Evolutionary conservation across 352 stramenopile genomes (phyloP).

Genomic region (Lagenidium sp.): DNA sequence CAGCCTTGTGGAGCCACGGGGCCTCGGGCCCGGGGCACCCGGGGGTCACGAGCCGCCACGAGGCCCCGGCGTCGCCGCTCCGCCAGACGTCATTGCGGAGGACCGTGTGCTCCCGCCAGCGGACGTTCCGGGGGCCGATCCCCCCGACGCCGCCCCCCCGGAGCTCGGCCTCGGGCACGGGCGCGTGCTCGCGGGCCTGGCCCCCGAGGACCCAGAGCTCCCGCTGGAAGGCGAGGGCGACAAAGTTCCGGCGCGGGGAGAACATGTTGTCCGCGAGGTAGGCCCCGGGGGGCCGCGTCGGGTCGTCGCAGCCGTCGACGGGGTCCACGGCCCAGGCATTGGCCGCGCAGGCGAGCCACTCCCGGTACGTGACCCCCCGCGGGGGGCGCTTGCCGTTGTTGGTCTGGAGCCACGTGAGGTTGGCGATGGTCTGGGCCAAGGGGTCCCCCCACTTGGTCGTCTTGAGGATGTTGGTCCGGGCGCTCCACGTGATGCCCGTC

Average conservation of each 20-base stretch:
- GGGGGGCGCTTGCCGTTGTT: constrained; percentile 63
- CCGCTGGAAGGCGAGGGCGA: constrained; percentile 43
- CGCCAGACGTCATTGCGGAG: constrained; percentile 79
- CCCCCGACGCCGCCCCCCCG: constrained; percentile 22
- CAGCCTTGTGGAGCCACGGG: constrained; percentile 38
- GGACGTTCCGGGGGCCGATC: constrained; percentile 21
- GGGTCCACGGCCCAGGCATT: constrained; percentile 39
- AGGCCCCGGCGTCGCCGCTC: constrained; percentile 55
- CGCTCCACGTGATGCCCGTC: constrained; percentile 42
- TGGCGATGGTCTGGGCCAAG: constrained; percentile 54
- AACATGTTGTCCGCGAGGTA: constrained; percentile 79
- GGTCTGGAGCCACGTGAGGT: constrained; percentile 62
- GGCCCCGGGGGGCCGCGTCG: constrained; percentile 39
- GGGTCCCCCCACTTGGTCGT: constrained; percentile 62
- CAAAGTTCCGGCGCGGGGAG: constrained; percentile 60
- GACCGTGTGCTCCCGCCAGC: constrained; percentile 57
- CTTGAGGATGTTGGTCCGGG: constrained; percentile 49
- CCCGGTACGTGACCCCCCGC: constrained; percentile 35
- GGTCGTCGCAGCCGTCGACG: constrained; percentile 44
- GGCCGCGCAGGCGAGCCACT: constrained; percentile 58
- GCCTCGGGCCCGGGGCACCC: constrained; percentile 50
- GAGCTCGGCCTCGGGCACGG: constrained; percentile 36
- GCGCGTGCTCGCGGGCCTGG: constrained; percentile 47
- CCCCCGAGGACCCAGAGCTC: constrained; percentile 55
- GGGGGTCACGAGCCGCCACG: constrained; percentile 63